Percentiles rank a stretch among this genome's conserved stretches.
phyloP scores from a whole-genome alignment of 305 asterid species.

The Fraxinus albicans region DNA sequence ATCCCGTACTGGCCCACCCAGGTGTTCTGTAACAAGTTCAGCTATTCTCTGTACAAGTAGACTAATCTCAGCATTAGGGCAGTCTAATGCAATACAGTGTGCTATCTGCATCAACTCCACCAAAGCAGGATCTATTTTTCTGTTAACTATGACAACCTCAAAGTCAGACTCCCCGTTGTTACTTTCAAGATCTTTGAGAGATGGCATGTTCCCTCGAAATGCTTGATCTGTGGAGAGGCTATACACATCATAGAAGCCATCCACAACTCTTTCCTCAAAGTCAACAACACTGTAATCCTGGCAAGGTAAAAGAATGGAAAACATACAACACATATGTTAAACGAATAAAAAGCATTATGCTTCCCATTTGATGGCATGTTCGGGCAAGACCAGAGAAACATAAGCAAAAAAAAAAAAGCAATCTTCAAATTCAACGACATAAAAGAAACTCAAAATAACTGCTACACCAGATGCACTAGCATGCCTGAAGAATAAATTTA shows the following conservation, averaged over 20 bases:
- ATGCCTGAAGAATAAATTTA: neutral
- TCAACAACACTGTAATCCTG: conserved; percentile 90
- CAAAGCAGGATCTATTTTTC: conserved; percentile 78
- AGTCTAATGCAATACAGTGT: conserved; percentile 70
- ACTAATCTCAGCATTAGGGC: conserved; percentile 60
- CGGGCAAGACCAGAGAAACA: conserved; percentile 5
- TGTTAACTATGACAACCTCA: conserved; percentile 86
- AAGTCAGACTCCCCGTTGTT: conserved; percentile 62
- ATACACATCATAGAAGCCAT: conserved; percentile 94
- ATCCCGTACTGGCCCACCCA: conserved; percentile 96
- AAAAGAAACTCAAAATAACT: neutral
- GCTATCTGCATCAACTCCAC: conserved; percentile 93
- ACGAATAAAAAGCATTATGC: conserved; percentile 9
- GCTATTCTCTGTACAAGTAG: conserved; percentile 81
- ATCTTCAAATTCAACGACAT: neutral
- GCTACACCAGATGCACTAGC: neutral
- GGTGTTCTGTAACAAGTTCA: conserved; percentile 90
- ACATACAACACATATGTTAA: conserved; percentile 9
- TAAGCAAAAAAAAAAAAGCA: neutral
- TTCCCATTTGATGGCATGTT: conserved; percentile 12
- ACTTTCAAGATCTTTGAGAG: conserved; percentile 83
- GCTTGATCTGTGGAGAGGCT: conserved; percentile 64
- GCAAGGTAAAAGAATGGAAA: conserved; percentile 19
- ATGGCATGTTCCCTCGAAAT: conserved; percentile 85
- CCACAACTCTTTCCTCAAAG: conserved; percentile 87